A percentile compares a stretch with the other conserved stretches of the same genome.
Evolutionary conservation across 2,329 filamentous ascomycete genomes (phyloP).

Genomic region (Pestalotiopsis sp.): DNA sequence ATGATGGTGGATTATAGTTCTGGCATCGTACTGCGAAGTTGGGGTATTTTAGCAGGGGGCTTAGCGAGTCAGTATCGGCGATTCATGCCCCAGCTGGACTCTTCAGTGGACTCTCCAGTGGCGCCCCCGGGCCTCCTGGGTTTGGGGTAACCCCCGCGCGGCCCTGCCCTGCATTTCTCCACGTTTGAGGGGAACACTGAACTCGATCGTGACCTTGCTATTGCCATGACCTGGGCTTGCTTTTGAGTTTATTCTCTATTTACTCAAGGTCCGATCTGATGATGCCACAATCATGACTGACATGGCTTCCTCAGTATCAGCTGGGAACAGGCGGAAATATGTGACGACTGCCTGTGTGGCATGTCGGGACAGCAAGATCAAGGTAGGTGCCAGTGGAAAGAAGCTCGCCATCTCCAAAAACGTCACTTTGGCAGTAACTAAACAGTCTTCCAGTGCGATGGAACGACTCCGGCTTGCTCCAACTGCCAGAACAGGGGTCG

Average conservation of each 20-base stretch:
- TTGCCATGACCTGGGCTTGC: not conserved
- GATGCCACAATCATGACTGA: not conserved
- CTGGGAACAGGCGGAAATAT: not conserved
- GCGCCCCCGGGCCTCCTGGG: no score
- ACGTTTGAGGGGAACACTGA: not conserved
- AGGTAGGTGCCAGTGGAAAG: not conserved
- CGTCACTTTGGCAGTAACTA: not conserved
- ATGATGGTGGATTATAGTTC: no score
- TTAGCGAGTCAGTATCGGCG: not conserved
- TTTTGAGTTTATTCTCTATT: not conserved
- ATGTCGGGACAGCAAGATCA: conserved; percentile 2
- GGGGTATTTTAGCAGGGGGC: no score
- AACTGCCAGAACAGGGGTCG: not conserved
- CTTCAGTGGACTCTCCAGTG: no score
- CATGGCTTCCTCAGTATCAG: not conserved
- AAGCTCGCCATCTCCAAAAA: not conserved
- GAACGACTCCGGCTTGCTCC: not conserved
- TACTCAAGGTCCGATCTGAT: not conserved
- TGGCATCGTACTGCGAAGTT: no score
- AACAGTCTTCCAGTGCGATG: not conserved
- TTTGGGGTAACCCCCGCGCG: not conserved
- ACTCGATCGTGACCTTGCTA: not conserved
- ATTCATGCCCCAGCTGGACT: not conserved
- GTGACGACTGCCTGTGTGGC: not conserved
- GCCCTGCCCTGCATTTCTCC: not conserved